Conservation (phyloP, 352 stramenopile species). For the Pythium aristosporum region DNA sequence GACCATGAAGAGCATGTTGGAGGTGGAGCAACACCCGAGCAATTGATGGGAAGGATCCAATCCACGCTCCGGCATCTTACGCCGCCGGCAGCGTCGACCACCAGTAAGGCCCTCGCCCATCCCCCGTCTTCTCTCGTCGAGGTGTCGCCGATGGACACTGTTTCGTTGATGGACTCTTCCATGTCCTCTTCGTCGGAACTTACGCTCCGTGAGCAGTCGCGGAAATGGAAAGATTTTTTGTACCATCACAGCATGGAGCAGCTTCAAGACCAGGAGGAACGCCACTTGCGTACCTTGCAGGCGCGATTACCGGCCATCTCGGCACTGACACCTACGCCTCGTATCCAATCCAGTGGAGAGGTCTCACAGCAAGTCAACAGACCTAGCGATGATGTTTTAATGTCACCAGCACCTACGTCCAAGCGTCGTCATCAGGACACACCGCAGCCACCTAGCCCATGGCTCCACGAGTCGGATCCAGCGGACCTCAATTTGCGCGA, state of each 20-base stretch:
- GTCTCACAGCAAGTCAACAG: constrained; percentile 3
- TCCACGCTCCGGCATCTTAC: constrained; percentile 21
- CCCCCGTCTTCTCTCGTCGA: background rate
- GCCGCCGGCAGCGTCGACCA: background rate
- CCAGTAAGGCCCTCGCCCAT: background rate
- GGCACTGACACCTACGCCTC: background rate
- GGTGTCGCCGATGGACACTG: background rate
- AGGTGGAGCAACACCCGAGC: background rate
- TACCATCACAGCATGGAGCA: constrained; percentile 33
- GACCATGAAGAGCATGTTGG: background rate
- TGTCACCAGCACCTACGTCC: constrained; percentile 13
- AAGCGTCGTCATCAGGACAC: background rate
- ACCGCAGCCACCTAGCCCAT: constrained; percentile 20
- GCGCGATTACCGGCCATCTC: constrained; percentile 28
- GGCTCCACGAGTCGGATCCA: constrained; percentile 37
- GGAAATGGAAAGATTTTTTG: constrained; percentile 26
- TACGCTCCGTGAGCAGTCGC: background rate
- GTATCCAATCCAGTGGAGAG: constrained; percentile 1
- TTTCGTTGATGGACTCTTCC: background rate
- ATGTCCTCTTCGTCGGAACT: constrained; percentile 2
- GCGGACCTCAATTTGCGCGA: constrained; percentile 33
- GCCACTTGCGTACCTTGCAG: constrained; percentile 28
- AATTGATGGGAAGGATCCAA: constrained; percentile 21
- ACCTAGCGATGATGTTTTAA: constrained; percentile 15
- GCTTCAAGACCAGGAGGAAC: constrained; percentile 24